Evolutionary conservation across 2,329 filamentous ascomycete species (phyloP), one percentile per base, ranked within the genome.

Genomic region (Zalaria sp.): DNA sequence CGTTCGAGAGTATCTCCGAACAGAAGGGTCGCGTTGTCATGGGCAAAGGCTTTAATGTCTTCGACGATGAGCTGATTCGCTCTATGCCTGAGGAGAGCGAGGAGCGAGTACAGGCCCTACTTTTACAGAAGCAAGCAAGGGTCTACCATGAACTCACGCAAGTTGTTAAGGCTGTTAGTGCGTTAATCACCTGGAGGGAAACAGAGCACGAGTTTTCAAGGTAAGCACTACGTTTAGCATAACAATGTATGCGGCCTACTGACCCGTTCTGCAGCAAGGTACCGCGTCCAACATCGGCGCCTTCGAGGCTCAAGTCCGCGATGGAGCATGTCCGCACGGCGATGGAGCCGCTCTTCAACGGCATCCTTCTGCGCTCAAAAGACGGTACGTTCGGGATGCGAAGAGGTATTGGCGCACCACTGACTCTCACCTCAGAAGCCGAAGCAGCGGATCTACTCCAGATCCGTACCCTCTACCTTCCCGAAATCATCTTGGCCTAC

Each of bases 401-500:
- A 7, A 32, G 7, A 7, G 29, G 7, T 32, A n/a, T n/a, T 32
- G 29, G n/a, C 7, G 29, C 29, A 32, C 7, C 29, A 32, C 39
- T 40, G 3, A 26, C 25, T 4, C 34, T 7, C 31, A 38, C 38
- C 46, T 27, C 44, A 71, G 71, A 68, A 39, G 53, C 58, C 40
- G 81, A 81, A 53, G 72, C 75, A 45, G 57, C 67, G 10, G 76
- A 83, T 42, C 72, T 86, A 38, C 62, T 63, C 38, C 63, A 69
- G 25, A 75, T 96, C 40, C 78, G 87, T 49, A 73, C 77, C 42
- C 74, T 76, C 0, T 96, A 93, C 60, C 70, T 98, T 3, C 88
- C 91, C 2, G 87, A 95, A 57, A 74, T 84, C 11, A 69, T 94
- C 35, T 71, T 98, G 39, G 84, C 83, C 3, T 95, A 91, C 58